These are phyloP conservation scores for Neofusicoccum sp. DNA, from an alignment of 2,329 filamentous ascomycete genomes.

Conservation along the genomic window DNA sequence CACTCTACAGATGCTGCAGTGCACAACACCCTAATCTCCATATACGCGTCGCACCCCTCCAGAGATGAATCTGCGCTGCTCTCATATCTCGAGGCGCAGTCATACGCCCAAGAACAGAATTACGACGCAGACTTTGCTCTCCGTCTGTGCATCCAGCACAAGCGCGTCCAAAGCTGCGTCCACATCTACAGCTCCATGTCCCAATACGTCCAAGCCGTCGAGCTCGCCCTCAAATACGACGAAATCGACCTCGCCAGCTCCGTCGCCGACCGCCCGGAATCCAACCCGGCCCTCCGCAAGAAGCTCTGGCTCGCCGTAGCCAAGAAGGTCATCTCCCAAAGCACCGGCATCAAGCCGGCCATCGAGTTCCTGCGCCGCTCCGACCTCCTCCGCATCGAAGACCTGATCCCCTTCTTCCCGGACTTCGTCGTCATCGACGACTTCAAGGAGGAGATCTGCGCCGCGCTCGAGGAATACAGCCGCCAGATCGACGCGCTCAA, in stretches of 20 bases:
- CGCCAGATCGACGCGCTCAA: constrained; percentile 85
- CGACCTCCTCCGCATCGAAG: constrained; percentile 89
- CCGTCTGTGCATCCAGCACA: constrained; percentile 89
- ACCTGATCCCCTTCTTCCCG: constrained; percentile 96
- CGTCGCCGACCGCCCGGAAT: constrained; percentile 61
- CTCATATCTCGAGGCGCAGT: constrained; percentile 86
- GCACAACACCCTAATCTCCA: constrained; percentile 94
- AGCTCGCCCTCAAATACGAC: constrained; percentile 84
- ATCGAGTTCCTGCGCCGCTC: constrained; percentile 92
- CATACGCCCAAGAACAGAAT: constrained; percentile 66
- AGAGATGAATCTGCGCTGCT: constrained; percentile 82
- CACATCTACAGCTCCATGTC: constrained; percentile 98
- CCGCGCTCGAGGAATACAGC: constrained; percentile 88
- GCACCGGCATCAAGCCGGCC: constrained; percentile 77
- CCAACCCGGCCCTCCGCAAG: constrained; percentile 77
- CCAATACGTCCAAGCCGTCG: constrained; percentile 89
- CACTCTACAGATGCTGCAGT: constrained; percentile 79
- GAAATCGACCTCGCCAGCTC: constrained; percentile 86
- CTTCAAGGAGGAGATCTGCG: constrained; percentile 97
- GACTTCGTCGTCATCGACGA: constrained; percentile 99
- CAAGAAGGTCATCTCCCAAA: constrained; percentile 85
- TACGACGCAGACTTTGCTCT: constrained; percentile 97
- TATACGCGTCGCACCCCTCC: constrained; percentile 84
- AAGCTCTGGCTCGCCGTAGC: constrained; percentile 94
- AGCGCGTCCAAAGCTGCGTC: constrained; percentile 88